Base-by-base conservation (phyloP, 2,329 filamentous ascomycete genomes). In the Botryotinia narcissicola region DNA sequence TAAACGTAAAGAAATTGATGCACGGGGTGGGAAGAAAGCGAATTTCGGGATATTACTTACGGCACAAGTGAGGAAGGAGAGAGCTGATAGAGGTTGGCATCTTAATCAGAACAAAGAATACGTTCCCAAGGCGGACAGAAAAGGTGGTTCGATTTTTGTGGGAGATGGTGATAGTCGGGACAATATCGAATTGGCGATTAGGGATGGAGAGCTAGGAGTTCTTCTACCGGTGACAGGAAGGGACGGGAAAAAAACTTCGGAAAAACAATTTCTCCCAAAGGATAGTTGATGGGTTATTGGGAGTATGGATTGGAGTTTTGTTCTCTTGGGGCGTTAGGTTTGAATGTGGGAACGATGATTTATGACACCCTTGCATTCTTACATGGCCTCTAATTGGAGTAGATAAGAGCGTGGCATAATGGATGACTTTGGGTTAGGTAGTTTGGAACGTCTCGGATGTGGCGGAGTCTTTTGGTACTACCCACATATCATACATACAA, bases 1-100 rank as follows among this genome's bases (percentile, higher is more conserved):
- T 25, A 90, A 89, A 74, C 81, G 84, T 48, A 77, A 79, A 1
- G 87, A 90, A 73, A 88, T 90, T 44, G 77, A 80, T 57, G 79
- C 79, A 2, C 85, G 88, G 2, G 84, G 84, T 7, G 82, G 81
- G 4, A 83, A 86, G 29, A 90, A 90, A 75, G 81, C 79, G 8
- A 86, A 85, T 75, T 86, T 87, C 64, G 87, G 87, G 22, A 77
- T 74, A 29, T 60, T 75, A 1, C 59, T 80, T 16, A 76, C 71
- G 16, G 48, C 73, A 12, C 76, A 78, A 44, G 62, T 76, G 2
- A 51, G 69, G 25, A 73, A 76, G 63, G 74, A 77, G 37, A 77
- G 75, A 66, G 42, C 9, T 2, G 76, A 75, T 42, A 76, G 57
- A 18, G 76, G 75, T 9, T 79, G 78, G 77, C 71, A 75, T 62